Conservation (phyloP, 345 rosid genomes). For the Cardiospermum halicacabum region DNA sequence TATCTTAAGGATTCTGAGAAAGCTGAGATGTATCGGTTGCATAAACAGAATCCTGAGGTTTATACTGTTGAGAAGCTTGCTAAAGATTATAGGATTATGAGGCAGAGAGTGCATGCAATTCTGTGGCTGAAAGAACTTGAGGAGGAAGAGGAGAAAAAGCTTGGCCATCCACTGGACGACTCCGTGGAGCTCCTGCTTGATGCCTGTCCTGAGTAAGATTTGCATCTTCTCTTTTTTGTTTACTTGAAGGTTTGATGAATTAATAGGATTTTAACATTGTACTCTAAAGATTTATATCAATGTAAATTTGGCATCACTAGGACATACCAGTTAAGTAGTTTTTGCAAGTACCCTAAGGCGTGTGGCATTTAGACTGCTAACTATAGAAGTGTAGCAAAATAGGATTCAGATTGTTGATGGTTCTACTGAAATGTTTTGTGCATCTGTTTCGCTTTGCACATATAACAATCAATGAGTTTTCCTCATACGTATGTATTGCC, state of each 20-base stretch:
- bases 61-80: constrained; percentile 80
- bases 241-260: not conserved
- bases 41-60: constrained; percentile 77
- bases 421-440: not conserved
- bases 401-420: not conserved
- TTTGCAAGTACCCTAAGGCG: not conserved
- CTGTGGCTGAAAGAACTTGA: constrained; percentile 91
- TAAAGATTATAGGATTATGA: constrained; percentile 89
- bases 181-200: constrained; percentile 90
- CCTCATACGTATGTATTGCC: not conserved
- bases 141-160: constrained; percentile 87
- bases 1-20: constrained; percentile 89
- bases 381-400: not conserved
- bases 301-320: not conserved
- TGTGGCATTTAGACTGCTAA: not conserved
- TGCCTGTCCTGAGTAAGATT: constrained; percentile 72
- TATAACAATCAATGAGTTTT: not conserved
- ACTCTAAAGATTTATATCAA: not conserved
- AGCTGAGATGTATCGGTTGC: constrained; percentile 92
- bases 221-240: constrained; percentile 2
- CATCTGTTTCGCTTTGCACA: not conserved
- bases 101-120: constrained; percentile 95
- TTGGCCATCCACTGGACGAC: constrained; percentile 80
- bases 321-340: not conserved
- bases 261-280: not conserved